Evolutionary conservation across 768 basidiomycete genomes (phyloP).

Genomic region (Collybia mongolica): DNA sequence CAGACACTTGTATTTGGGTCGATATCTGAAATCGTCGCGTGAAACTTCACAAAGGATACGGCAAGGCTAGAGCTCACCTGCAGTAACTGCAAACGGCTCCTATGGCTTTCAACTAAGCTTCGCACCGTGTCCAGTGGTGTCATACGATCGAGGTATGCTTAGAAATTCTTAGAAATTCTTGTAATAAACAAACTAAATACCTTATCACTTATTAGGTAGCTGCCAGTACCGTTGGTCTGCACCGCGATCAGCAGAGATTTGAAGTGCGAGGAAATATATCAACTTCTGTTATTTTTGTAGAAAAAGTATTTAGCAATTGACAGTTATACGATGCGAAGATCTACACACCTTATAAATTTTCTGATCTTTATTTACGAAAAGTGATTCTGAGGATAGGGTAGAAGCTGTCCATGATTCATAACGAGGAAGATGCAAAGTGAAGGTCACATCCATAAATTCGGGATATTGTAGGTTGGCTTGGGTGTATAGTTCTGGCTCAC

Average conservation of each 20-base stretch:
- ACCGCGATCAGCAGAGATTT: slow-evolving; percentile 10
- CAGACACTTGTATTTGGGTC: slow-evolving; percentile 13
- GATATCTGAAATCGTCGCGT: slow-evolving; percentile 1
- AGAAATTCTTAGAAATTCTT: slow-evolving; percentile 13
- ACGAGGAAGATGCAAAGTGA: slow-evolving; percentile 15
- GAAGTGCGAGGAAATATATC: slow-evolving; percentile 11
- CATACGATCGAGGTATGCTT: slow-evolving; percentile 13
- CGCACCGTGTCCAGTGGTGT: slow-evolving; percentile 7
- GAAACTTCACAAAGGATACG: neutral
- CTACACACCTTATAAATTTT: slow-evolving; percentile 10
- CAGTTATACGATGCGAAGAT: neutral
- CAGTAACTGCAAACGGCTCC: slow-evolving; percentile 13
- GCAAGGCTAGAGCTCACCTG: slow-evolving; percentile 2
- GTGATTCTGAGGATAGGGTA: slow-evolving; percentile 7
- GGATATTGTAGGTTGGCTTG: slow-evolving; percentile 12
- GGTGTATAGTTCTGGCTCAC: slow-evolving; percentile 14
- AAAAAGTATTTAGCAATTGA: neutral
- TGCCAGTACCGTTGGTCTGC: slow-evolving; percentile 10
- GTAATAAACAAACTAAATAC: neutral
- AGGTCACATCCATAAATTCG: slow-evolving; percentile 11
- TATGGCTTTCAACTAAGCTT: slow-evolving; percentile 15
- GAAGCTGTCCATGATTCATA: slow-evolving; percentile 11
- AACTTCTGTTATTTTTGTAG: slow-evolving; percentile 4
- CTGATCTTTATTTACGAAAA: slow-evolving; percentile 10
- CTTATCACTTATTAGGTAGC: neutral